These are phyloP conservation scores for Iberis amara DNA, from an alignment of 441 rosid genomes.

Conservation along the genomic window DNA sequence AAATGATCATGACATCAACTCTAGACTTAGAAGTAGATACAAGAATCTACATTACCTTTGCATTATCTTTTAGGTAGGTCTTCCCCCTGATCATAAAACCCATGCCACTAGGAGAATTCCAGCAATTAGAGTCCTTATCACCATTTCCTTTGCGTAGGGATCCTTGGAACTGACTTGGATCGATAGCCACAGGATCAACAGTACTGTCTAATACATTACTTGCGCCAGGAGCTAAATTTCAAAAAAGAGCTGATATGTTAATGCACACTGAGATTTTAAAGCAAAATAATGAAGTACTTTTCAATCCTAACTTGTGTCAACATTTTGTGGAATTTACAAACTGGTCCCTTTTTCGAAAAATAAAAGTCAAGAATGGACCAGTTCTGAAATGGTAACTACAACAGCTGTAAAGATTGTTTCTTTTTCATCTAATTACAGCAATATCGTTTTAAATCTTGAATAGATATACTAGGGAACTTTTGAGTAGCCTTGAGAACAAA, in stretches of 20 bases:
- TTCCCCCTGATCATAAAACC: constrained; percentile 97
- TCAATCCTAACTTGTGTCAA: constrained; percentile 6
- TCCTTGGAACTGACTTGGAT: constrained; percentile 55
- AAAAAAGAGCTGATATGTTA: constrained; percentile 26
- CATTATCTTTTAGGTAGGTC: constrained; percentile 76
- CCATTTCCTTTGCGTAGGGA: constrained; percentile 58
- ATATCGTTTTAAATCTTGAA: neutral
- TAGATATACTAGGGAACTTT: neutral
- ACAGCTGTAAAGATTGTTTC: neutral
- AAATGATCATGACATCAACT: constrained; percentile 5
- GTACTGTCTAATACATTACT: constrained; percentile 60
- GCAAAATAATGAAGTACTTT: neutral
- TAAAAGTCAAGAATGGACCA: neutral
- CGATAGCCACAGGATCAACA: constrained; percentile 47
- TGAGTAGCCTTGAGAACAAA: neutral
- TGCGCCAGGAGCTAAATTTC: constrained; percentile 49
- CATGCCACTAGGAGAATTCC: constrained; percentile 81
- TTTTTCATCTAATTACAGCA: constrained; percentile 1
- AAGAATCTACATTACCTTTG: constrained; percentile 48
- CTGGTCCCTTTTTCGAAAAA: neutral
- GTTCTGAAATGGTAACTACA: constrained; percentile 1
- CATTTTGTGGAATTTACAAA: neutral
- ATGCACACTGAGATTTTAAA: constrained; percentile 6
- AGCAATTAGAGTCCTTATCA: constrained; percentile 75
- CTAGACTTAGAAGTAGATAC: constrained; percentile 16